These are phyloP conservation scores for Trypanosoma lewisi DNA, from an alignment of 208 protist species.

Conservation along the genomic window DNA sequence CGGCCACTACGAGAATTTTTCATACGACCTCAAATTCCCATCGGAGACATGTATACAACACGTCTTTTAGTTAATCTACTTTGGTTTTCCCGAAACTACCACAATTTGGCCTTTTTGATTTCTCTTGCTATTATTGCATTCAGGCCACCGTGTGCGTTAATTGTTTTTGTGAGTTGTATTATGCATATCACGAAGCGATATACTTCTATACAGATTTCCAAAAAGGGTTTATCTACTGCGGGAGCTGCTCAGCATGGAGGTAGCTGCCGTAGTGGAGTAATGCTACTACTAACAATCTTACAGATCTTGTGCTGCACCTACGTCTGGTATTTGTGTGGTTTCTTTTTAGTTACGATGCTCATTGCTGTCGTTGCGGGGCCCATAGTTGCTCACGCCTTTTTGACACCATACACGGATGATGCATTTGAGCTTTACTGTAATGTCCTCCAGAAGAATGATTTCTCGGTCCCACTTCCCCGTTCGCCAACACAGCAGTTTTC, in stretches of 20 bases:
- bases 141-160: conserved; percentile 12
- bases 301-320: conserved; percentile 22
- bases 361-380: conserved; percentile 13
- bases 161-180: conserved; percentile 8
- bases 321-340: conserved; percentile 20
- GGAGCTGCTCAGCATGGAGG: background rate
- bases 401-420: conserved; percentile 41
- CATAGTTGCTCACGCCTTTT: conserved; percentile 29
- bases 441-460: conserved; percentile 5
- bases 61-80: conserved; percentile 32
- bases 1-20: conserved; percentile 21
- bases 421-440: conserved; percentile 28
- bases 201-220: background rate
- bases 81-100: conserved; percentile 40
- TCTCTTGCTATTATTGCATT: conserved; percentile 10
- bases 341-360: conserved; percentile 20
- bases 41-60: conserved; percentile 20
- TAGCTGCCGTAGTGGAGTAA: background rate
- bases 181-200: conserved; percentile 17
- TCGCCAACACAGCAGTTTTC: conserved; percentile 27
- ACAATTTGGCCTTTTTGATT: conserved; percentile 22
- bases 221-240: background rate
- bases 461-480: conserved; percentile 18
- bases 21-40: conserved; percentile 17
- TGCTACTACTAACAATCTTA: conserved; percentile 9